Evolutionary conservation across 257 asterid genomes (phyloP).

Genomic region (Lantana camara): DNA sequence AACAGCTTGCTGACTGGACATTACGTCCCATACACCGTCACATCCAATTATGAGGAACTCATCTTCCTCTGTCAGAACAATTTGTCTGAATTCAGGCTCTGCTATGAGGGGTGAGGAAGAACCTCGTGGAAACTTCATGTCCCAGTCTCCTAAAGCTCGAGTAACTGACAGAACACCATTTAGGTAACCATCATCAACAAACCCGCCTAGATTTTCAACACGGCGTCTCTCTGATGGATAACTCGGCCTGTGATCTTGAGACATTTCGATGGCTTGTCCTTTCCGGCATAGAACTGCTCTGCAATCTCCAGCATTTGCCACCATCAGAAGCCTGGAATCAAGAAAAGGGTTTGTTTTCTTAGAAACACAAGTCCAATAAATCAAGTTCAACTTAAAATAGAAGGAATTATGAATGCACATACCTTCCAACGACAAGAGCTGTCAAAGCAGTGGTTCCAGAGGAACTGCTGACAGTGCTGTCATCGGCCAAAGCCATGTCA

Average conservation of each 20-base stretch:
- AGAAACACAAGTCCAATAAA: not conserved
- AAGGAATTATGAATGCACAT: not conserved
- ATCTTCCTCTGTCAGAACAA: conserved; percentile 62
- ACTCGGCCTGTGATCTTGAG: conserved; percentile 76
- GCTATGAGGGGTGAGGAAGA: conserved; percentile 78
- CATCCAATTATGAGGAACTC: conserved; percentile 89
- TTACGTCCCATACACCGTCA: conserved; percentile 85
- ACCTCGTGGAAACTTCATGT: conserved; percentile 80
- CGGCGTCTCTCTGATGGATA: conserved; percentile 59
- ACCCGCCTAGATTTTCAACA: conserved; percentile 75
- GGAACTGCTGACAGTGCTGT: conserved; percentile 53
- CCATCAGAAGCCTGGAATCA: conserved; percentile 67
- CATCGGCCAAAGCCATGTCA: conserved; percentile 70
- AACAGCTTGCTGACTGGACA: conserved; percentile 83
- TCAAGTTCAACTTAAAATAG: not conserved
- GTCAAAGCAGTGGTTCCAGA: conserved; percentile 78
- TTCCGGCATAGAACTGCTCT: conserved; percentile 85
- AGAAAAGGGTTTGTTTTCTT: not conserved
- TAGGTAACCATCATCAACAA: conserved; percentile 75
- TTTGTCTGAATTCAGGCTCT: conserved; percentile 74
- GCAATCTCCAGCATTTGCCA: conserved; percentile 87
- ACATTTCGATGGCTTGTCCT: conserved; percentile 80
- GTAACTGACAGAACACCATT: conserved; percentile 77
- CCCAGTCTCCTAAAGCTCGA: conserved; percentile 90
- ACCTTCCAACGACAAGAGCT: conserved; percentile 71